phyloP scores from a whole-genome alignment of 768 basidiomycete species.

The Pleurotus djamor region DNA sequence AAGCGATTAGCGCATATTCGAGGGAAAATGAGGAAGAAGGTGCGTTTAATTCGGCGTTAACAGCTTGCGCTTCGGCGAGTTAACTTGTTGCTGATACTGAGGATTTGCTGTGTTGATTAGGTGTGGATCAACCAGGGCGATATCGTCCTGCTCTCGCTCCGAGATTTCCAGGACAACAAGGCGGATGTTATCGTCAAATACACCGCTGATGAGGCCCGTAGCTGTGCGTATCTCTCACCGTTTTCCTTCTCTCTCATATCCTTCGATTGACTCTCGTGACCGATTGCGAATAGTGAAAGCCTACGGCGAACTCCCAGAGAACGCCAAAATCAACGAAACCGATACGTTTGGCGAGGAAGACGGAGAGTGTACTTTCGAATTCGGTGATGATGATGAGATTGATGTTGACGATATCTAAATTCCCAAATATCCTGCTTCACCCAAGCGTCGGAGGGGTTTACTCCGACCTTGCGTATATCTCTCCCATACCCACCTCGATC shows the following conservation, averaged over 20 bases:
- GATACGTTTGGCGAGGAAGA: slow-evolving; percentile 91
- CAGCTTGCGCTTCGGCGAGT: neutral
- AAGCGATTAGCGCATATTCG: slow-evolving; percentile 97
- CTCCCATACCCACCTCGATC: no score
- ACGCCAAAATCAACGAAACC: slow-evolving; percentile 96
- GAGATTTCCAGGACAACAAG: slow-evolving; percentile 99
- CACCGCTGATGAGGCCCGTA: slow-evolving; percentile 92
- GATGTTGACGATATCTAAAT: slow-evolving; percentile 87
- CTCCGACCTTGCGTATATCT: no score
- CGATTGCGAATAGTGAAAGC: slow-evolving; percentile 69
- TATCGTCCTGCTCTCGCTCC: slow-evolving; percentile 90
- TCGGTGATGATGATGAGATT: slow-evolving; percentile 84
- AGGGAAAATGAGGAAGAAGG: slow-evolving; percentile 99
- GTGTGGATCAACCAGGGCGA: slow-evolving; percentile 99
- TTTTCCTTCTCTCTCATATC: neutral
- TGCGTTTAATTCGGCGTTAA: slow-evolving; percentile 26
- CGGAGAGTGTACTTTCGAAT: slow-evolving; percentile 87
- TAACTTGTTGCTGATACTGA: neutral
- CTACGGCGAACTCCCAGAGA: slow-evolving; percentile 96
- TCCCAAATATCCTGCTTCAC: neutral
- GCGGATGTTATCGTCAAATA: slow-evolving; percentile 99
- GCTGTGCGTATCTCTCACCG: slow-evolving; percentile 40
- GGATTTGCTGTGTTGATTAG: slow-evolving; percentile 35
- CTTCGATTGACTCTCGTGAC: slow-evolving; percentile 7
- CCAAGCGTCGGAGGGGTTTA: neutral